Evolutionary conservation across 345 rosid genomes (phyloP), one percentile per base, ranked within the genome.

Genomic region (sweet orange (Citrus sinensis)): DNA sequence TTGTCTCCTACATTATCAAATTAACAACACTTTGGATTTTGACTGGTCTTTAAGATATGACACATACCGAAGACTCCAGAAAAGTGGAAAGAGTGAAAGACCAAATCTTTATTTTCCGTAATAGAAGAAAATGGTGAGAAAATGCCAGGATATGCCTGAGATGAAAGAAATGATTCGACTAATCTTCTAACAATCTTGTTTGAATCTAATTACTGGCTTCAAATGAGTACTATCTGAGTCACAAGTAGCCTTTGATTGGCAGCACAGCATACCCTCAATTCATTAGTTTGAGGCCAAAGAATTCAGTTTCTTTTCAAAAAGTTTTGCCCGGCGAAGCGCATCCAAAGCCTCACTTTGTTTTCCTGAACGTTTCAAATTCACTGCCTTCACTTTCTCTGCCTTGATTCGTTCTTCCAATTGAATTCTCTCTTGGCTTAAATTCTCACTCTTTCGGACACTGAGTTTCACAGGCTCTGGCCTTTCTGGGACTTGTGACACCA

Each of bases 281-380:
- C 61, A 73, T 89, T 79, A 85, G 70, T n/a, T 78, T 59, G 71
- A 78, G 30, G 77, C 73, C 85, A 86, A 79, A 39, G 89, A 80
- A 67, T 83, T 89, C 76, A 94, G 87, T 85, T 90, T 92, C 89
- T 89, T 92, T 80, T 91, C 97, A 20, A 82, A 89, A 37, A 87
- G 67, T 82, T 92, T 96, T 11, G 97, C 93, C 67, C 85, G 90
- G 29, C 95, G 89, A 74, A 96, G 89, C 40, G 98, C 93, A 78
- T 92, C 97, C 85, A 92, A 80, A 49, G 98, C 99, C 84, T 94
- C 98, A 0, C 88, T 85, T 89, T 96, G 98, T 85, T 94, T 92
- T 81, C 98, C 98, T 59, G 94, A 82, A 34, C 93, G 92, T 80
- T 88, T 96, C 79, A 93, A 76, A 73, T 82, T 91, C 66, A 92